Conservation (phyloP, 176 grass and related monocot genomes). For the Raddia distichophylla region DNA sequence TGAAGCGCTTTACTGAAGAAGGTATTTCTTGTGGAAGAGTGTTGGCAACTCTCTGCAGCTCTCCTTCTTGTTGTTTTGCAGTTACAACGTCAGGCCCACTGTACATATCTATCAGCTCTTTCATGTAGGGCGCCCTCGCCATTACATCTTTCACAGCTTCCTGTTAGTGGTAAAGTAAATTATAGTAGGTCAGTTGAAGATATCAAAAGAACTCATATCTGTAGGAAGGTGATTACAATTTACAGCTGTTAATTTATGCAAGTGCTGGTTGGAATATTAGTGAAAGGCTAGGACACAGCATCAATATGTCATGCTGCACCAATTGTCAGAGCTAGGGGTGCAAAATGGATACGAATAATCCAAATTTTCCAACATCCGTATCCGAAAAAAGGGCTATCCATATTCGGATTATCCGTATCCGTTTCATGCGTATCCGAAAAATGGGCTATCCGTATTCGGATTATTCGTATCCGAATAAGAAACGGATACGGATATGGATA, state of each 20-base stretch:
- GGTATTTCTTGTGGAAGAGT: constrained; percentile 73
- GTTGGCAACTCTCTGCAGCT: constrained; percentile 78
- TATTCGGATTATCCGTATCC: no score
- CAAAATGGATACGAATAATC: no score
- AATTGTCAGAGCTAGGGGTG: no score
- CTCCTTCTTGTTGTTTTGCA: constrained; percentile 85
- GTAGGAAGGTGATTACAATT: constrained; percentile 14
- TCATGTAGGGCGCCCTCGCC: constrained; percentile 60
- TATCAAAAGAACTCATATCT: constrained; percentile 5
- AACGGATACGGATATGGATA: no score
- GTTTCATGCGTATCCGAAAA: no score
- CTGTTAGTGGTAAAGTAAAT: constrained; percentile 43
- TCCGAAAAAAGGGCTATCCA: no score
- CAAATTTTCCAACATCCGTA: no score
- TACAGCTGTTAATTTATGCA: constrained; percentile 9
- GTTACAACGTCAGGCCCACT: constrained; percentile 71
- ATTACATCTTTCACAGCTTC: constrained; percentile 72
- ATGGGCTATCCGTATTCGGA: no score
- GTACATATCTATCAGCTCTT: constrained; percentile 75
- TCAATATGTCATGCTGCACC: neutral
- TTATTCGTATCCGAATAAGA: no score
- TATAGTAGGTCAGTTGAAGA: constrained; percentile 39
- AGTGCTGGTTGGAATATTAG: neutral
- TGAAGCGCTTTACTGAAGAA: constrained; percentile 78
- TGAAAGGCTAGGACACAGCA: neutral